phyloP scores from a whole-genome alignment of 2,329 filamentous ascomycete species.

The Biscogniauxia marginata region DNA sequence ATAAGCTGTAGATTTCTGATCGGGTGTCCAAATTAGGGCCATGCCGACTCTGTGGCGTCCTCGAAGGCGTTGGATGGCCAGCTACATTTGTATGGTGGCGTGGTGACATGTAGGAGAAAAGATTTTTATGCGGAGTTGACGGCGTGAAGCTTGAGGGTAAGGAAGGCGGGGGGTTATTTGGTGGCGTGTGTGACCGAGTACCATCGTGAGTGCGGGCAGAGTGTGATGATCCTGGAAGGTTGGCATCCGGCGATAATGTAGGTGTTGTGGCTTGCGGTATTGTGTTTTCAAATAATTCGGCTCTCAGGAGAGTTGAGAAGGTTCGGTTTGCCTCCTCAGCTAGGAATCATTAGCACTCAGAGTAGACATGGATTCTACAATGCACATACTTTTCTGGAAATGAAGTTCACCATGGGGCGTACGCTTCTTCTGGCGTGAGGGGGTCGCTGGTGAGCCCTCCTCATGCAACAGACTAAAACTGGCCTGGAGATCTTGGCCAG shows the following conservation, averaged over 20 bases:
- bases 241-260: constrained; percentile 58
- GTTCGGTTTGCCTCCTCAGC: constrained; percentile 94
- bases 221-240: constrained; percentile 48
- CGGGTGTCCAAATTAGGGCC: constrained; percentile 84
- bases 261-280: constrained; percentile 77
- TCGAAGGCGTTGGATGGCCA: constrained; percentile 83
- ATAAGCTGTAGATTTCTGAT: constrained; percentile 93
- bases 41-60: constrained; percentile 85
- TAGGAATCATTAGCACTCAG: constrained; percentile 32
- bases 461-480: constrained; percentile 91
- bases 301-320: constrained; percentile 82
- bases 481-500: constrained; percentile 88
- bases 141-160: constrained; percentile 79
- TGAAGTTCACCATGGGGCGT: constrained; percentile 87
- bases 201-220: constrained; percentile 60
- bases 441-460: constrained; percentile 88
- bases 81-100: constrained; percentile 66
- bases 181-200: constrained; percentile 78
- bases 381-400: constrained; percentile 79
- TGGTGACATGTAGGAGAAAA: constrained; percentile 88
- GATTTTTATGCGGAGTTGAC: constrained; percentile 94
- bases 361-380: background rate
- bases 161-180: constrained; percentile 61
- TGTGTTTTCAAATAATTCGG: constrained; percentile 88
- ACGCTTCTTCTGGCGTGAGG: constrained; percentile 80